Base-by-base conservation (phyloP, 805 yeast genomes). In the Brettanomyces naardenensis region DNA sequence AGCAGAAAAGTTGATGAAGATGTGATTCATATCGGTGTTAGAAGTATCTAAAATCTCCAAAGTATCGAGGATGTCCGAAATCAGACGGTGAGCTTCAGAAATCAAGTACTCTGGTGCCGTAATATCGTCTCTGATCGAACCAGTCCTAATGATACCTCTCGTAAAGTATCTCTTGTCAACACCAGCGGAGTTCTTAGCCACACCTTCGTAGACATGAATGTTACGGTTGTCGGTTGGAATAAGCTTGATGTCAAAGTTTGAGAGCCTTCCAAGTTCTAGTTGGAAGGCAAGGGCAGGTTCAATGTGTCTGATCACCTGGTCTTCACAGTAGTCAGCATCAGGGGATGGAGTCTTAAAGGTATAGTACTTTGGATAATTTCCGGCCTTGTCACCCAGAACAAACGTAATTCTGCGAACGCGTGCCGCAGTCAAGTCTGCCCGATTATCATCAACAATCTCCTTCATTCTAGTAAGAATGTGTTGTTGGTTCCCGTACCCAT, bases 201-300 rank as follows among this genome's bases (percentile, higher is more conserved):
- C 75, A 30, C 96, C 97, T 68, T 89, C 95, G 56, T 92, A 92
- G 37, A 94, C 97, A 57, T 92, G 98, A 47, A 92, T 85, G 69
- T 90, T 89, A 68, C 97, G 80, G 72, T 92, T 92, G 62, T 89
- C 97, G 42, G 96, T 85, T 68, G 85, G 84, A 39, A 90, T 85
- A 37, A 96, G 97, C 60, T 82, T 87, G 65, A 90, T 86, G 66
- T 86, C 80, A 68, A 92, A 92, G 69, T 92, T 94, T 32, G 95
- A 86, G 64, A 92, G 72, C 66, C 97, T 80, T 53, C 86, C 90
- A 46, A 92, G 73, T 66, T 92, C 99, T 49, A 92, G 74, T 69
- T 92, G 98, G 83, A 79, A 92, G 37, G 98, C 97, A 53, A 90
- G 71, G 30, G 97, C 96, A 19, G 99, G 99, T 64, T 92, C 97